Base-by-base conservation (phyloP, 1,139 yeast species). In the Yamadazyma mexicana region DNA sequence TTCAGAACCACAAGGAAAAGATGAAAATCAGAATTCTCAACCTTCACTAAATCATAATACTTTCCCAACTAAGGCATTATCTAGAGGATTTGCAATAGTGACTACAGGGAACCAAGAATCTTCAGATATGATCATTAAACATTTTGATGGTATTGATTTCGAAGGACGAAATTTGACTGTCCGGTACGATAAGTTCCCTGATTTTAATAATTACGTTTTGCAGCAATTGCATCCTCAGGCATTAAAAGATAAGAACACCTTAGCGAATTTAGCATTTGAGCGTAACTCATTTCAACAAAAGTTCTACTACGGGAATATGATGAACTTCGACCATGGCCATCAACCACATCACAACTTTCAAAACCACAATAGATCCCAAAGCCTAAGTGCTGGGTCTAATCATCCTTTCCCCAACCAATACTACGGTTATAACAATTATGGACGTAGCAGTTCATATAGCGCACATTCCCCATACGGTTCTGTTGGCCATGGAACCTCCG, bases 11-110 rank as follows among this genome's bases (percentile, higher is more conserved):
- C 22, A 20, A 20, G 22, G 8, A 8, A 20, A 8, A 20, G 22
- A 20, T 6, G 22, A 8, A 5, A 20, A 5, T 20, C 22, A 20
- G 8, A 20, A 5, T 5, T 5, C 22, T 20, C 22, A 20, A 17
- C 17, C 17, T 14, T 16, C 17, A 10, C 5, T 4, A n/a, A n/a
- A 27, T 4, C 16, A 5, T 5, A 15, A 16, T 11, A 6, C 23
- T 4, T 8, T 12, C 24, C 25, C 11, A n/a, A 23, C 32, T n/a
- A 33, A 31, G 16, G 32, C 35, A 14, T 6, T 44, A 28, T 48
- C 72, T 41, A 72, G 81, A 49, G 89, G 91, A 3, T 82, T 78
- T 62, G 89, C 87, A 1, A 76, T 83, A 26, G 86, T 81, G 1
- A 69, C 77, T 8, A 81, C 83, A 22, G 69, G 66, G 10, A 58